A percentile compares a stretch with the other conserved stretches of the same genome.
Conservation (phyloP, 2,329 filamentous ascomycete genomes). For the Scopulariopsis brevicaulis region DNA sequence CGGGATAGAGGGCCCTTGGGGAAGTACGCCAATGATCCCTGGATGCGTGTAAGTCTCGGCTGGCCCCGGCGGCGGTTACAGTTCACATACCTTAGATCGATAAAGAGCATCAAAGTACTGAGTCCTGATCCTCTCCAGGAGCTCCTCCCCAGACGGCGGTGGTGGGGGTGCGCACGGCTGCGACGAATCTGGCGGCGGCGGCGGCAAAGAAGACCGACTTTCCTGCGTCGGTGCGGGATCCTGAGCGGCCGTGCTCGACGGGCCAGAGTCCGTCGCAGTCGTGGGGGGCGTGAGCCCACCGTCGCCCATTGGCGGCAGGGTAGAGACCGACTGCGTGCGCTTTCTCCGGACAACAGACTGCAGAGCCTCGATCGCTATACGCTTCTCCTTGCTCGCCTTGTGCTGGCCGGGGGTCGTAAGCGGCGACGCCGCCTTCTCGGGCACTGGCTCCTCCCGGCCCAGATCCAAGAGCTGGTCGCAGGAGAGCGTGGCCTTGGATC, state of each 20-base stretch:
- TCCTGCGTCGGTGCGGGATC: neutral
- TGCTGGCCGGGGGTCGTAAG: conserved; percentile 33
- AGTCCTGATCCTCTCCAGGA: conserved; percentile 42
- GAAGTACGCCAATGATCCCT: conserved; percentile 74
- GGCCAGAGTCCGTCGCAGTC: neutral
- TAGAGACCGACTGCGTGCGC: conserved; percentile 30
- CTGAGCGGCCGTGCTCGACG: neutral
- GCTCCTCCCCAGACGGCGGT: conserved; percentile 1
- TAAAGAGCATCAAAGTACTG: conserved; percentile 51
- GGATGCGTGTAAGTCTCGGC: conserved; percentile 7
- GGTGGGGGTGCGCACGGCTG: neutral
- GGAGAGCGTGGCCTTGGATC: conserved; percentile 28
- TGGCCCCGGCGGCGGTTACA: neutral
- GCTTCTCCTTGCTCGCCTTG: conserved; percentile 40
- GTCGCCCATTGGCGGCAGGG: conserved; percentile 8
- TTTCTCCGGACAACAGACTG: conserved; percentile 49
- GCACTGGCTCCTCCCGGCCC: conserved; percentile 6
- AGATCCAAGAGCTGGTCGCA: conserved; percentile 4
- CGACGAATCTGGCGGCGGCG: neutral
- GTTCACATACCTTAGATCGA: conserved; percentile 45
- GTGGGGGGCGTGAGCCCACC: neutral
- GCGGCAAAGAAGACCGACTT: neutral
- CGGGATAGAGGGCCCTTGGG: conserved; percentile 71
- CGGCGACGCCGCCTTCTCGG: conserved; percentile 10
- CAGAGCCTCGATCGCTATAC: conserved; percentile 50